Evolutionary conservation across 2,329 filamentous ascomycete genomes (phyloP).

Genomic region (Colletotrichum truncatum): DNA sequence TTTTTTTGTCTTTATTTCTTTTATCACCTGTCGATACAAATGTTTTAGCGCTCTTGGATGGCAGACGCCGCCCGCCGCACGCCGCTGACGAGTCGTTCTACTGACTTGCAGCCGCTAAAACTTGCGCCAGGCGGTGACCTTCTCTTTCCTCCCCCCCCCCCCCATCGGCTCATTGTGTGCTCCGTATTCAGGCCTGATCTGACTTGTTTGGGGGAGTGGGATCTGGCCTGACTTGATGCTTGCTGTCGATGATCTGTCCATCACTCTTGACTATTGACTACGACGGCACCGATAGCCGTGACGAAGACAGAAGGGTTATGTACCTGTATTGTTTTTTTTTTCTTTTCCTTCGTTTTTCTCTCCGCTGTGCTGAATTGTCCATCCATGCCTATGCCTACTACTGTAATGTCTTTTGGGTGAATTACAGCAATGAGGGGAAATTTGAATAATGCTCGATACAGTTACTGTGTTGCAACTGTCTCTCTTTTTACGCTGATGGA

Average conservation of each 20-base stretch:
- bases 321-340: too few relatives aligned
- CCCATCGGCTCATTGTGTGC: background rate
- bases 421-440: too few relatives aligned
- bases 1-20: background rate
- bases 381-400: too few relatives aligned
- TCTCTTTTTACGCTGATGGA: too few relatives aligned
- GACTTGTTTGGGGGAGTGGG: background rate
- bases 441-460: too few relatives aligned
- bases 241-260: background rate
- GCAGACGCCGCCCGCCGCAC: slow-evolving; percentile 4
- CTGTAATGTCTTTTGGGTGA: too few relatives aligned
- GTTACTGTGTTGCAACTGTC: too few relatives aligned
- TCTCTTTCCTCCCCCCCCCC: too few relatives aligned
- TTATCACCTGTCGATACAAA: too few relatives aligned
- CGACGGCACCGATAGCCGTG: background rate
- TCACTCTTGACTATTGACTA: background rate
- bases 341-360: too few relatives aligned
- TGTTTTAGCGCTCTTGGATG: slow-evolving; percentile 20
- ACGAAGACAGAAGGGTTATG: background rate
- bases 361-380: too few relatives aligned
- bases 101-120: slow-evolving; percentile 4
- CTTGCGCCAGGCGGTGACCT: background rate
- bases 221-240: background rate
- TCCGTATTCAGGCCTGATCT: background rate
- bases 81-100: slow-evolving; percentile 7